A percentile compares a stretch with the other conserved stretches of the same genome.
Conservation (phyloP, 139 green algal genomes). For the Pleodorina starrii region DNA sequence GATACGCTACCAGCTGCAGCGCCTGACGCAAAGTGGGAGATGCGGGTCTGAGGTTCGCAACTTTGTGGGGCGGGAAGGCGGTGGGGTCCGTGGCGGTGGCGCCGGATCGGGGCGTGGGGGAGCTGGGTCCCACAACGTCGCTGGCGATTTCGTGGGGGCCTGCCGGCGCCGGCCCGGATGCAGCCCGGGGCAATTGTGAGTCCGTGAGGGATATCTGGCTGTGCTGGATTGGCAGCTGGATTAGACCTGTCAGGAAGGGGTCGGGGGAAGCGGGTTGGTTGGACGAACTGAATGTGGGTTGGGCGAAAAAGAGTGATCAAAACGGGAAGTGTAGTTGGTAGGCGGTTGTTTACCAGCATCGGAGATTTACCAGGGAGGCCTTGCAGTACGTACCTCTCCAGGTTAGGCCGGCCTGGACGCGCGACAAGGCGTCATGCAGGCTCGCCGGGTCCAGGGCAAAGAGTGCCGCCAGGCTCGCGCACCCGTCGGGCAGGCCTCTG, state of each 20-base stretch:
- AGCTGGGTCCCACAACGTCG: too few relatives aligned
- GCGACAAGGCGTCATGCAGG: not conserved
- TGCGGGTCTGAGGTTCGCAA: too few relatives aligned
- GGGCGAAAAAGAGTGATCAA: too few relatives aligned
- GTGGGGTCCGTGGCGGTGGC: too few relatives aligned
- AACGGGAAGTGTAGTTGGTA: too few relatives aligned
- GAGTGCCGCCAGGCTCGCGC: not conserved
- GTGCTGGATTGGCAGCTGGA: not conserved
- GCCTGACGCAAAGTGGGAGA: conserved; percentile 2
- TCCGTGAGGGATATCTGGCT: not conserved
- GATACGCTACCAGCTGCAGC: conserved; percentile 24
- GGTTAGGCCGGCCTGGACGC: not conserved
- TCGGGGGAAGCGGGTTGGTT: too few relatives aligned
- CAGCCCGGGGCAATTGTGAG: not conserved
- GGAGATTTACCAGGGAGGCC: too few relatives aligned
- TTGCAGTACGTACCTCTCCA: conserved; percentile 18
- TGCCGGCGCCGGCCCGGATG: not conserved
- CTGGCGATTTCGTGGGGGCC: not conserved
- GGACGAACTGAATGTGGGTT: too few relatives aligned
- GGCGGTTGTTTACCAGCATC: too few relatives aligned
- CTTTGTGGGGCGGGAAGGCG: too few relatives aligned
- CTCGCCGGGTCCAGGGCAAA: not conserved
- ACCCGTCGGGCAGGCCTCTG: not conserved
- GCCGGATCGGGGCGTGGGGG: too few relatives aligned
- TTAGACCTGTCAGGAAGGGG: not conserved